Evolutionary conservation across 495 filamentous ascomycete species (phyloP), one percentile per base, ranked within the genome.

Genomic region (Penicillium pulvis): DNA sequence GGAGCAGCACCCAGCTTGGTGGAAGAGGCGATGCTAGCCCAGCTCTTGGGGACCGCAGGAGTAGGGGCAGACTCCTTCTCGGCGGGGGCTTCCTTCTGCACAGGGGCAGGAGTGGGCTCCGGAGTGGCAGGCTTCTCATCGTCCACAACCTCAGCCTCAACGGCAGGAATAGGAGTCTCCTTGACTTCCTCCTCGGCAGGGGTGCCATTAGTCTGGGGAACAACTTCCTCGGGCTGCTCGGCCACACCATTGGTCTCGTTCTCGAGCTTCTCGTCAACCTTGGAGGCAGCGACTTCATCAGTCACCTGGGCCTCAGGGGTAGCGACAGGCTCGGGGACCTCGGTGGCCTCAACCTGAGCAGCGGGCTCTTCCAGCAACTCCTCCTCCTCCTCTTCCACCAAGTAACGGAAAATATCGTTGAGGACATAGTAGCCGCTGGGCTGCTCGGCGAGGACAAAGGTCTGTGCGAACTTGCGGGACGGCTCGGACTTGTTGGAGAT

Each of bases 351-450:
- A 36, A 70, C 61, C 16, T 71, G 64, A 56, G 82, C 76, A 53
- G 77, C 80, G 45, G 79, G 77, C 55, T 87, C 81, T 53, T 88
- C 85, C 55, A 81, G 80, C n/a, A 55, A 62, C 58, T 94, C 90
- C 56, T 96, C 93, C 55, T 90, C 88, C 20, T 23, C 20, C 20
- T 23, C n/a, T 43, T 91, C 88, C 28, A 86, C 83, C 57, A 98
- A 84, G 75, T 92, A 98, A 45, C 94, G 83, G 77, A 98, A 92
- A 71, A 98, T 97, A 60, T 98, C 94, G 70, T 98, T 98, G 58
- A 98, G 84, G 4, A 98, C 94, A 64, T 96, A 98, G 78, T 98
- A 98, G 51, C 94, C 94, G 45, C 93, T 97, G 28, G 91, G 91
- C 77, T 98, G 94, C 72, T 93, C 86, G 10, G 94, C 95, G 53